Conservation (phyloP, 78 protist genomes). For the Thecamonas trahens region DNA sequence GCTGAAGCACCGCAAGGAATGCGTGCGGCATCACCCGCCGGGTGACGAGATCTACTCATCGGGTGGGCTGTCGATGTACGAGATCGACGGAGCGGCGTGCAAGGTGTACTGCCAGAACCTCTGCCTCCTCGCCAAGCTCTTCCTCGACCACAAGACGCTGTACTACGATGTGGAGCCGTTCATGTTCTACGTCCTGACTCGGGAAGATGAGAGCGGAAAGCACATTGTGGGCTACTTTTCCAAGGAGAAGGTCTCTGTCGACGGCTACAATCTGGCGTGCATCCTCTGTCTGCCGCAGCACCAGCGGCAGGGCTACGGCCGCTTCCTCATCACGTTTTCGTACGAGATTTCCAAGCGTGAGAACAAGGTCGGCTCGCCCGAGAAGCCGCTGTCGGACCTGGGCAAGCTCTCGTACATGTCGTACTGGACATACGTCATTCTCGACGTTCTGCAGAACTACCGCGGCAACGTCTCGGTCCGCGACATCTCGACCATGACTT, state of each 20-base stretch:
- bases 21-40: constrained; percentile 80
- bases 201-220: constrained; percentile 59
- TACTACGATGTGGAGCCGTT: constrained; percentile 89
- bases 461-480: constrained; percentile 34
- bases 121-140: constrained; percentile 88
- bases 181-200: constrained; percentile 85
- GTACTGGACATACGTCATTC: constrained; percentile 69
- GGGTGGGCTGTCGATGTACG: constrained; percentile 62
- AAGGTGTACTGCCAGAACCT: constrained; percentile 84
- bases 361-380: constrained; percentile 92
- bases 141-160: constrained; percentile 91
- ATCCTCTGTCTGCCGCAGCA: constrained; percentile 87
- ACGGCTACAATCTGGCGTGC: constrained; percentile 90
- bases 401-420: constrained; percentile 82
- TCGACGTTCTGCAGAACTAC: constrained; percentile 29
- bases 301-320: constrained; percentile 93
- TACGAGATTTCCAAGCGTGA: constrained; percentile 87
- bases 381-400: constrained; percentile 94
- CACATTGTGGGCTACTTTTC: constrained; percentile 89
- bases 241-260: constrained; percentile 75
- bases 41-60: constrained; percentile 90
- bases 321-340: constrained; percentile 76
- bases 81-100: constrained; percentile 85
- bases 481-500: constrained; percentile 61
- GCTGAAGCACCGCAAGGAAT: constrained; percentile 61